phyloP scores from a whole-genome alignment of 169 alveolate genomes.

The Plasmodium cynomolgi region DNA sequence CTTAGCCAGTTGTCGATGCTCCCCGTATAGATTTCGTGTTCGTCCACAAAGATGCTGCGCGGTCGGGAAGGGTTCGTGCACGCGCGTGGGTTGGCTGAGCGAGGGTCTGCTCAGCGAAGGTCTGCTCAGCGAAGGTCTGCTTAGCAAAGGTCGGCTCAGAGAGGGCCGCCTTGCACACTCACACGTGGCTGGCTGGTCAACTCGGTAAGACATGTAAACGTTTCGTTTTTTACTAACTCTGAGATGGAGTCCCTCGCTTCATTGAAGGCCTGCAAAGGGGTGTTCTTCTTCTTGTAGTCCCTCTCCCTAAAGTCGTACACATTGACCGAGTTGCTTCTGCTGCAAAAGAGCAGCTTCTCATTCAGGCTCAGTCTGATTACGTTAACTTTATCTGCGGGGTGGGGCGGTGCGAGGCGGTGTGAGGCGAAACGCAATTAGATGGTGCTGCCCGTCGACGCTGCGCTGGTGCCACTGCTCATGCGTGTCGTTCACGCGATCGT shows the following conservation, averaged over 20 bases:
- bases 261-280: conserved; percentile 27
- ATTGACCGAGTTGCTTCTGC: conserved; percentile 29
- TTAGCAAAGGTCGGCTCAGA: background rate
- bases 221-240: conserved; percentile 2
- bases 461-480: background rate
- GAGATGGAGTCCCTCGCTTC: conserved; percentile 56
- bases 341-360: conserved; percentile 59
- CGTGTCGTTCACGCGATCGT: background rate
- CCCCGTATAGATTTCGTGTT: conserved; percentile 50
- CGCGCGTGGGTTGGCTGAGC: background rate
- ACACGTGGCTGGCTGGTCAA: background rate
- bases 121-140: too few relatives aligned
- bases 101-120: too few relatives aligned
- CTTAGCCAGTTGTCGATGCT: conserved; percentile 55
- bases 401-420: background rate
- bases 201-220: background rate
- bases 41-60: conserved; percentile 40
- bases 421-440: background rate
- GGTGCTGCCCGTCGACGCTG: background rate
- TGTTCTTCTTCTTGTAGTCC: conserved; percentile 61
- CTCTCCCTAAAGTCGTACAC: conserved; percentile 63
- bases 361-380: conserved; percentile 17
- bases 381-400: conserved; percentile 33
- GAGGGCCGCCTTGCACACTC: background rate
- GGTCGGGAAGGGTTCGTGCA: background rate